Conservation (phyloP, 805 yeast species). For the Metschnikowia gelsemii region DNA sequence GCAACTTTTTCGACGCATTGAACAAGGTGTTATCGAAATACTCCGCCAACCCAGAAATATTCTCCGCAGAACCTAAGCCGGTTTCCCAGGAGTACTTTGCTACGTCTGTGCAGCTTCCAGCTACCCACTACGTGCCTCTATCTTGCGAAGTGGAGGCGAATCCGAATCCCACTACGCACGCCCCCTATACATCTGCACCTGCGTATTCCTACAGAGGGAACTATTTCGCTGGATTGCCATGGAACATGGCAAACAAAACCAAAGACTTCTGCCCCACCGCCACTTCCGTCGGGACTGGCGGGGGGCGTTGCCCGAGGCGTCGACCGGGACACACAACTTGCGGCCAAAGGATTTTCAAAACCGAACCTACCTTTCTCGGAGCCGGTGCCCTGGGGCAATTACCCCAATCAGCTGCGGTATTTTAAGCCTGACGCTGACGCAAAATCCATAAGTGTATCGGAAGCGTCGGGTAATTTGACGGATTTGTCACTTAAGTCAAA, state of each 20-base stretch:
- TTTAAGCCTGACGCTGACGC: slow-evolving; percentile 16
- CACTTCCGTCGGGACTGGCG: too few species aligned
- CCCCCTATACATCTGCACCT: slow-evolving; percentile 7
- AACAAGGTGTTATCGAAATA: slow-evolving; percentile 60
- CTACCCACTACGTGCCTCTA: slow-evolving; percentile 6
- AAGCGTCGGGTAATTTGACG: slow-evolving; percentile 15
- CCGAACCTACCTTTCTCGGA: slow-evolving; percentile 7
- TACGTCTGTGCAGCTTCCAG: slow-evolving; percentile 4
- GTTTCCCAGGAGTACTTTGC: not conserved
- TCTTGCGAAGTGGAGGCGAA: slow-evolving; percentile 3
- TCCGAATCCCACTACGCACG: slow-evolving; percentile 14
- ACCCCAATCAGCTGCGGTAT: slow-evolving; percentile 11
- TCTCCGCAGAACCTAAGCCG: not conserved
- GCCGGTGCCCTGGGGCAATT: slow-evolving; percentile 5
- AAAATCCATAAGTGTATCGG: slow-evolving; percentile 13
- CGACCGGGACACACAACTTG: slow-evolving; percentile 6
- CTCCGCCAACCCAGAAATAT: slow-evolving; percentile 24
- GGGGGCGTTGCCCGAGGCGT: slow-evolving; percentile 16
- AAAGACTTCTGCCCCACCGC: too few species aligned
- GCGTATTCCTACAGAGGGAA: slow-evolving; percentile 3
- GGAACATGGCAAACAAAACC: slow-evolving; percentile 5
- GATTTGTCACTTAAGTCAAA: slow-evolving; percentile 17
- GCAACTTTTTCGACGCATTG: slow-evolving; percentile 50
- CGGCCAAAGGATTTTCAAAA: slow-evolving; percentile 2
- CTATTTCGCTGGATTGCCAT: slow-evolving; percentile 8